Evolutionary conservation across 2,329 filamentous ascomycete genomes (phyloP).

Genomic region (Fusarium austroafricanum): DNA sequence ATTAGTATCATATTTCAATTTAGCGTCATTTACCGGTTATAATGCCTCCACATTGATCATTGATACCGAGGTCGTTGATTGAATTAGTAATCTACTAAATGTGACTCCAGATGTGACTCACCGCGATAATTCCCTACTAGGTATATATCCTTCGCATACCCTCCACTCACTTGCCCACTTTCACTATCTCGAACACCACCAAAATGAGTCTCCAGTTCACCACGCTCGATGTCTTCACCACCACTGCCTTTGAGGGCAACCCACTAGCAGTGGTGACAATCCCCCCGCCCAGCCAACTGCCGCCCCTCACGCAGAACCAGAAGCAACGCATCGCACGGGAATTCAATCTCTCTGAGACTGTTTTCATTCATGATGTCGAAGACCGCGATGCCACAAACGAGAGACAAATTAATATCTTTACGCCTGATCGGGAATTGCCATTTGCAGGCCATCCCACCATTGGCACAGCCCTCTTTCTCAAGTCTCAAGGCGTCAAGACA

Average conservation of each 20-base stretch:
- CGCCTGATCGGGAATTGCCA: constrained; percentile 63
- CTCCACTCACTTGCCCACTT: rapidly evolving
- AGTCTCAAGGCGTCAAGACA: constrained; percentile 51
- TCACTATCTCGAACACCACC: rapidly evolving
- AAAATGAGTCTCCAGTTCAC: constrained; percentile 57
- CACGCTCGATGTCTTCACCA: constrained; percentile 69
- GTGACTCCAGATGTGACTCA: not conserved
- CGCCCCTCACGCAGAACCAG: constrained; percentile 55
- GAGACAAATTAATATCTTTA: constrained; percentile 68
- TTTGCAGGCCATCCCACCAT: constrained; percentile 73
- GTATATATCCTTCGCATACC: not conserved
- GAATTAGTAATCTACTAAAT: not conserved
- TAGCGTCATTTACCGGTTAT: no score
- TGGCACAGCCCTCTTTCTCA: constrained; percentile 63
- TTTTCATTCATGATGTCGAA: constrained; percentile 65
- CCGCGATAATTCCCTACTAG: no score
- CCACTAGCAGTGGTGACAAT: constrained; percentile 69
- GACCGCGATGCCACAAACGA: constrained; percentile 42
- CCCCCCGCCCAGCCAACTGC: constrained; percentile 49
- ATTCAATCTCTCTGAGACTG: constrained; percentile 72
- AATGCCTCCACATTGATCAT: not conserved
- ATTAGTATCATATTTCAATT: no score
- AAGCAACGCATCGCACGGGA: constrained; percentile 70
- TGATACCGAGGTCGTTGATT: not conserved
- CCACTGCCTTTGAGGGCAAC: constrained; percentile 64